Evolutionary conservation across 2,329 filamentous ascomycete species (phyloP).

Genomic region (Lecanicillium sp.): DNA sequence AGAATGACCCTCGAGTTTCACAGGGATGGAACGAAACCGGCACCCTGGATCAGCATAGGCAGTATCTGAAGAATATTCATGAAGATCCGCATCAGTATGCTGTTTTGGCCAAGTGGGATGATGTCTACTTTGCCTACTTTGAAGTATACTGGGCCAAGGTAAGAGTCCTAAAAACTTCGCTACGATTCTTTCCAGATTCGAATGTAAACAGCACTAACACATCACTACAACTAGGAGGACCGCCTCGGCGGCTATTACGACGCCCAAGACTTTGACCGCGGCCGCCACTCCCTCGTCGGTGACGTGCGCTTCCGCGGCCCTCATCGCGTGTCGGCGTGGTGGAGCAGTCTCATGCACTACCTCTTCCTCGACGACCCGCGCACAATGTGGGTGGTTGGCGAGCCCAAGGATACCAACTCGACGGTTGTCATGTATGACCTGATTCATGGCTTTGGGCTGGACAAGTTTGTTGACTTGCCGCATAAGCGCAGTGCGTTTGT

Average conservation of each 20-base stretch:
- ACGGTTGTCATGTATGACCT: slow-evolving; percentile 69
- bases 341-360: slow-evolving; percentile 54
- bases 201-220: slow-evolving; percentile 1
- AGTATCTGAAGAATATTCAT: slow-evolving; percentile 61
- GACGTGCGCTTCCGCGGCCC: slow-evolving; percentile 52
- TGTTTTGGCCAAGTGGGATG: slow-evolving; percentile 63
- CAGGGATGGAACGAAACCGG: slow-evolving; percentile 76
- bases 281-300: slow-evolving; percentile 49
- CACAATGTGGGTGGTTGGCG: slow-evolving; percentile 51
- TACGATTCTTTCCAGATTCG: not conserved
- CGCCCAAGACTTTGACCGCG: slow-evolving; percentile 47
- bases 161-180: too few relatives aligned
- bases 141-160: slow-evolving; percentile 69
- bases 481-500: slow-evolving; percentile 64
- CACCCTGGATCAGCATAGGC: slow-evolving; percentile 63
- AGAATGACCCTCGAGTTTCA: slow-evolving; percentile 75
- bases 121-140: slow-evolving; percentile 66
- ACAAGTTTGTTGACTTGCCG: slow-evolving; percentile 64
- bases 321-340: slow-evolving; percentile 54
- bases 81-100: slow-evolving; percentile 64
- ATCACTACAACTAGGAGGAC: slow-evolving; percentile 38
- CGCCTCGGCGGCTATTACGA: slow-evolving; percentile 47
- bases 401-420: slow-evolving; percentile 63
- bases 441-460: slow-evolving; percentile 62
- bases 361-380: slow-evolving; percentile 53